Percentiles rank a stretch among this genome's conserved stretches.
Evolutionary conservation across 2,329 filamentous ascomycete species (phyloP).

Genomic region (Penicillium crustosum): DNA sequence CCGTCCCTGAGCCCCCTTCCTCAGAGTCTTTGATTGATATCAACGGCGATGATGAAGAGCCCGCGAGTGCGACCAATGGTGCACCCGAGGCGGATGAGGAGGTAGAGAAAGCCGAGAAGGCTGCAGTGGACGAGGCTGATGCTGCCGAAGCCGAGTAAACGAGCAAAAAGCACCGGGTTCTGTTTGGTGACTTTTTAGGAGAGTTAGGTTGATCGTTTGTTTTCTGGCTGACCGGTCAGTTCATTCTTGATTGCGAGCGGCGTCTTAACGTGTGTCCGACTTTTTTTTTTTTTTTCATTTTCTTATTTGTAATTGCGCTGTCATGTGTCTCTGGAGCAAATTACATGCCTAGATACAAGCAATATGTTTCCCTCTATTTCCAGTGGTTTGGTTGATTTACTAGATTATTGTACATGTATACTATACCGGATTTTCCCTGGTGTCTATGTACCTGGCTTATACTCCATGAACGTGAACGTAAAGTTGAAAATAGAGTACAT

Average conservation of each 20-base stretch:
- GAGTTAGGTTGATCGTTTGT: constrained; percentile 26
- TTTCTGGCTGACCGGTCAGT: constrained; percentile 21
- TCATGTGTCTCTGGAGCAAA: constrained; percentile 18
- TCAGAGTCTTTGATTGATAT: constrained; percentile 46
- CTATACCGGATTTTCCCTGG: neutral
- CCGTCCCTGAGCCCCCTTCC: constrained; percentile 41
- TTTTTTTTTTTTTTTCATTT: constrained; percentile 18
- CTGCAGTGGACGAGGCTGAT: constrained; percentile 14
- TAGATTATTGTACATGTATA: constrained; percentile 7
- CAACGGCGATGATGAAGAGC: constrained; percentile 34
- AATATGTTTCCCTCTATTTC: constrained; percentile 11
- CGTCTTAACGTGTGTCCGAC: constrained; percentile 31
- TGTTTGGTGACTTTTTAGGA: constrained; percentile 13
- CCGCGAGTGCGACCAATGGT: constrained; percentile 35
- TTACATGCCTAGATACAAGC: constrained; percentile 23
- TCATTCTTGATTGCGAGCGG: constrained; percentile 28
- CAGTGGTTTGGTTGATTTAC: neutral
- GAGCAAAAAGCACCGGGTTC: constrained; percentile 13
- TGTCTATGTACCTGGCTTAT: neutral
- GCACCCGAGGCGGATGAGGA: constrained; percentile 33
- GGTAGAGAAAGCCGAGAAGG: constrained; percentile 19
- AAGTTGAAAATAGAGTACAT: no score
- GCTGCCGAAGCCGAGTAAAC: constrained; percentile 26
- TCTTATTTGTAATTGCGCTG: constrained; percentile 21
- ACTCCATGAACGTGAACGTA: neutral